Conservation (phyloP, 495 filamentous ascomycete species). For the Aspergillus saccharolyticus region DNA sequence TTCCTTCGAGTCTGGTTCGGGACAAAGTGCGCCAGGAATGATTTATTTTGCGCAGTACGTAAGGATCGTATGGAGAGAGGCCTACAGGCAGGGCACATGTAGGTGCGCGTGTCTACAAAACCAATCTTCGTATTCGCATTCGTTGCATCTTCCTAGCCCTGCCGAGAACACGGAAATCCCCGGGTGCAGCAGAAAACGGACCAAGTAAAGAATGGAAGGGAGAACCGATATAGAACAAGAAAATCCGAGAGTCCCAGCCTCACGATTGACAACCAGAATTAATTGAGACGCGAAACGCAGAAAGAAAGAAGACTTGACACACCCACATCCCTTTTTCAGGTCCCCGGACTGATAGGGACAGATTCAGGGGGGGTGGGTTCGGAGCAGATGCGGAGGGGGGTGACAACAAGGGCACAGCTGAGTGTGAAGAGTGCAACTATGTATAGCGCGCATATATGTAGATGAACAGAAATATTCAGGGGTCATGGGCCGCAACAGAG, state of each 20-base stretch:
- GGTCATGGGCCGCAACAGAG: too few relatives aligned
- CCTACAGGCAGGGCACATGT: not conserved
- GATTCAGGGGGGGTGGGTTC: not conserved
- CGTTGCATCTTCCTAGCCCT: not conserved
- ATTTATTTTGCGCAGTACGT: not conserved
- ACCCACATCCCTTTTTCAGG: not conserved
- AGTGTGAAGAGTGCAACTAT: not conserved
- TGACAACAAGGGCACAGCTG: not conserved
- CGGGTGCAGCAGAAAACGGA: not conserved
- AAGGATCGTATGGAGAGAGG: too few relatives aligned
- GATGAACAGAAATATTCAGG: not conserved
- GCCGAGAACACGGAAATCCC: not conserved
- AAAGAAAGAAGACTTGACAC: not conserved
- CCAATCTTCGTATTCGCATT: not conserved
- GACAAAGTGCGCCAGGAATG: not conserved
- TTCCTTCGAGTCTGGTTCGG: not conserved
- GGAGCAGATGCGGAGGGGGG: not conserved
- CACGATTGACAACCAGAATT: conserved; percentile 8
- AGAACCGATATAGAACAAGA: conserved; percentile 6
- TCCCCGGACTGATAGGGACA: not conserved
- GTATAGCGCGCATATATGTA: not conserved
- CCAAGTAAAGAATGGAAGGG: not conserved
- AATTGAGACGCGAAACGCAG: not conserved
- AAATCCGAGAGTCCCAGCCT: conserved; percentile 17
- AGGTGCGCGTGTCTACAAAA: not conserved